A percentile compares a stretch with the other conserved stretches of the same genome.
phyloP scores from a whole-genome alignment of 805 yeast species.

The Kodamaea neixiangensis region DNA sequence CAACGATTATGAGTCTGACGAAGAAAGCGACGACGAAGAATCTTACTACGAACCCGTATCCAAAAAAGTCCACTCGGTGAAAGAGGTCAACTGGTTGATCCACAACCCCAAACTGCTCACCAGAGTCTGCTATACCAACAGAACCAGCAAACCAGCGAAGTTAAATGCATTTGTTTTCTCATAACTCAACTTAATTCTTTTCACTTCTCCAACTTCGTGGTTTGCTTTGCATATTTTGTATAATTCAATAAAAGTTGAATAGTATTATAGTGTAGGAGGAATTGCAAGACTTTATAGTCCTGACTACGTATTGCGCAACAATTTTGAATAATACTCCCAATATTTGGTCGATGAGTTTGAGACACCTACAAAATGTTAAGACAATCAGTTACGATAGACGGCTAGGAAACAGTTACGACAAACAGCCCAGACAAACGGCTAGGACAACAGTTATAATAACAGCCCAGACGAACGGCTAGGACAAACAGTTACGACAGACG shows the following conservation, averaged over 20 bases:
- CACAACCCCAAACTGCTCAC: slow-evolving; percentile 12
- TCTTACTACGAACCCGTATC: not conserved
- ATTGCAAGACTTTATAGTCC: too few relatives aligned
- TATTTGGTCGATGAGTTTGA: too few relatives aligned
- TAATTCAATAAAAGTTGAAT: not conserved
- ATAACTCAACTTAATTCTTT: slow-evolving; percentile 1
- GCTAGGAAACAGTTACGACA: too few relatives aligned
- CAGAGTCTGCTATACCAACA: slow-evolving; percentile 30
- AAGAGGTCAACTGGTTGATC: slow-evolving; percentile 24
- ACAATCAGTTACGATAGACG: too few relatives aligned
- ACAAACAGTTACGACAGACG: too few relatives aligned
- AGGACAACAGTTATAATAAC: too few relatives aligned
- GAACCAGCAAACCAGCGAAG: slow-evolving; percentile 15
- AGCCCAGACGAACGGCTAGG: too few relatives aligned
- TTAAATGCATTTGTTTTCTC: slow-evolving; percentile 18
- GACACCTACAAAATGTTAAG: too few relatives aligned
- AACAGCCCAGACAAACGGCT: too few relatives aligned
- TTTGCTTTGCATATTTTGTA: not conserved
- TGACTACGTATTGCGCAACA: too few relatives aligned
- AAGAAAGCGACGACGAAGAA: slow-evolving; percentile 15
- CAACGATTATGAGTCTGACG: slow-evolving; percentile 20
- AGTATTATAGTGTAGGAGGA: not conserved
- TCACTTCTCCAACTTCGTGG: slow-evolving; percentile 2
- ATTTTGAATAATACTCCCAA: too few relatives aligned
- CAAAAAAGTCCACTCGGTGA: slow-evolving; percentile 19